Base-by-base conservation (phyloP, 805 yeast species). In the Diddensiella santjacobensis region DNA sequence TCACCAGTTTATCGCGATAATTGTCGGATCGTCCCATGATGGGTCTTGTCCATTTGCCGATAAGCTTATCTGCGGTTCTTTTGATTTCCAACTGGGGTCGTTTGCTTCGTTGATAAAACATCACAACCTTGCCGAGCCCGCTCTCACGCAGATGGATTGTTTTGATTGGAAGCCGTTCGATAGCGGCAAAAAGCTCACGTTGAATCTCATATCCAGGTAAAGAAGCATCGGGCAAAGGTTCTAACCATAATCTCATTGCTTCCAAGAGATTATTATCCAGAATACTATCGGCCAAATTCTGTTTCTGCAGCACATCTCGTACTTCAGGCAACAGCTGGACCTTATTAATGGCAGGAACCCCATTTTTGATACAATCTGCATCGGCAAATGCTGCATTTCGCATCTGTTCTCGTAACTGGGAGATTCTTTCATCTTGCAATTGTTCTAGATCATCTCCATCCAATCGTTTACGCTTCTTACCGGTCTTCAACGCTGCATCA, bases 31-130 rank as follows among this genome's bases (percentile, higher is more conserved):
- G 84, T 57, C 96, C 96, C 76, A 93, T 87, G 53, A 93, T 88
- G 40, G 99, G 99, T 69, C 99, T 80, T 5, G 97, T 91, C 99
- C 99, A 93, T 65, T 89, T 95, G 22, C 96, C 96, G 56, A 93
- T 84, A 52, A 93, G 72, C 63, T 81, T 81, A 62, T 93, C 98
- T 3, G 96, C 98, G 35, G 83, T 75, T 64, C 95, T 82, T 65
- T 91, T 89, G 63, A 93, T 77, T 39, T 78, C 73, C 29, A 88
- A 84, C 67, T 95, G 97, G 13, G 95, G 95, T 60, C 91, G 79
- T 62, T 84, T 85, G 26, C 93, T 82, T 61, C 89, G 79, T 62
- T 91, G 96, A 69, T 93, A 93, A 62, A 90, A 93, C n/a, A 91
- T 75, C 58, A 93, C 78, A 22, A 93, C 87, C 67, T 90, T 88